phyloP scores from a whole-genome alignment of 345 rosid genomes.

The Hypericum androsaemum region DNA sequence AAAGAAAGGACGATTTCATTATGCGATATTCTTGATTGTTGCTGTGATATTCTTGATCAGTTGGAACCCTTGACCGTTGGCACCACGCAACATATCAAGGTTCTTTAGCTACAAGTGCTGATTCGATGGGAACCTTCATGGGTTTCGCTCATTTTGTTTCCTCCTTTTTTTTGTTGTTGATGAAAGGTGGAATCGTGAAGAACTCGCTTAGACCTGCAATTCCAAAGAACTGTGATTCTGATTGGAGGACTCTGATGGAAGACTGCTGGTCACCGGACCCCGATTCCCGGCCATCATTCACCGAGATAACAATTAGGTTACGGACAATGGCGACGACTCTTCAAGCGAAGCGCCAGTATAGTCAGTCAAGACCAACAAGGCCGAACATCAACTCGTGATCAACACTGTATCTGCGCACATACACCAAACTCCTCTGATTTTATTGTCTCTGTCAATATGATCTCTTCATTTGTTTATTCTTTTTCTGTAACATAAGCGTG shows the following conservation, averaged over 20 bases:
- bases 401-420: background rate
- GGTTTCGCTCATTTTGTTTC: background rate
- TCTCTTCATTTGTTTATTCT: too few relatives aligned
- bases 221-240: slow-evolving; percentile 39
- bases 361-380: slow-evolving; percentile 20
- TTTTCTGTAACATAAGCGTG: too few relatives aligned
- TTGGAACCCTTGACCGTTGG: too few relatives aligned
- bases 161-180: background rate
- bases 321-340: slow-evolving; percentile 33
- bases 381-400: background rate
- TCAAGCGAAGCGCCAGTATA: slow-evolving; percentile 20
- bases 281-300: slow-evolving; percentile 47
- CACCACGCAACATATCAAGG: too few relatives aligned
- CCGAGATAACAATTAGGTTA: slow-evolving; percentile 42
- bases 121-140: too few relatives aligned
- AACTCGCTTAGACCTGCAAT: slow-evolving; percentile 52
- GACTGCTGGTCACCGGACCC: slow-evolving; percentile 60
- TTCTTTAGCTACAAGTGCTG: too few relatives aligned
- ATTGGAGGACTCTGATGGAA: slow-evolving; percentile 56
- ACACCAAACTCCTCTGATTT: too few relatives aligned
- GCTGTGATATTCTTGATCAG: too few relatives aligned
- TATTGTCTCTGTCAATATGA: too few relatives aligned
- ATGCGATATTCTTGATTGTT: too few relatives aligned
- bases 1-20: too few relatives aligned
- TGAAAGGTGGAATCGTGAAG: slow-evolving; percentile 51